These are phyloP conservation scores for Monosporascus sp. DNA, from an alignment of 2,329 filamentous ascomycete species.

Conservation along the genomic window DNA sequence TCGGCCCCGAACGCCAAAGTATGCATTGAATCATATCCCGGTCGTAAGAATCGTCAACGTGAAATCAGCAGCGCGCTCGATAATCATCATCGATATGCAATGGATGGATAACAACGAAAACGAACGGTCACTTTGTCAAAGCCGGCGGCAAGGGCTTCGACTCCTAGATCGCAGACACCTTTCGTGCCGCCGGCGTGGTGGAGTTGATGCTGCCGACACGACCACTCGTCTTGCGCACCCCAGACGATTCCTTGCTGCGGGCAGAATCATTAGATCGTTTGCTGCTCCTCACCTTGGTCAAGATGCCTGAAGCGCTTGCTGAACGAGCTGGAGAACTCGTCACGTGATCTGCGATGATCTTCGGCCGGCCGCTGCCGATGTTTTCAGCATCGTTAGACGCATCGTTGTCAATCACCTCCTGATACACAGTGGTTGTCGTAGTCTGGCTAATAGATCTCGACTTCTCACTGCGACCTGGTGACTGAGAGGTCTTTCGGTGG, in stretches of 20 bases:
- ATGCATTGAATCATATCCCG: slow-evolving; percentile 37
- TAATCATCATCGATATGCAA: slow-evolving; percentile 19
- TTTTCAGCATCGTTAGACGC: slow-evolving; percentile 68
- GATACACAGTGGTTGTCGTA: slow-evolving; percentile 65
- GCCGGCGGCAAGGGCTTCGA: slow-evolving; percentile 8
- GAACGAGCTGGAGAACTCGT: slow-evolving; percentile 39
- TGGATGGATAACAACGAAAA: slow-evolving; percentile 12
- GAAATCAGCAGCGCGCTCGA: slow-evolving; percentile 18
- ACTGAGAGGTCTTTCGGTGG: slow-evolving; percentile 59
- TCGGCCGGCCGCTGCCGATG: slow-evolving; percentile 54
- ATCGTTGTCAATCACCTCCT: slow-evolving; percentile 59
- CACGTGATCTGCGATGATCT: slow-evolving; percentile 48
- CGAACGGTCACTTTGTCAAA: slow-evolving; percentile 12
- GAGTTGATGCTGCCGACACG: slow-evolving; percentile 54
- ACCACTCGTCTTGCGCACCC: slow-evolving; percentile 61
- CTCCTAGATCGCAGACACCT: slow-evolving; percentile 45
- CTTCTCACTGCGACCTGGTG: slow-evolving; percentile 56
- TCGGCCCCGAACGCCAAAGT: slow-evolving; percentile 34
- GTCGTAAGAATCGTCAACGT: slow-evolving; percentile 41
- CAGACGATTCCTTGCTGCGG: slow-evolving; percentile 45
- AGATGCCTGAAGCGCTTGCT: slow-evolving; percentile 47
- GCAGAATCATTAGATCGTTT: slow-evolving; percentile 48
- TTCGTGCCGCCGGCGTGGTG: slow-evolving; percentile 39
- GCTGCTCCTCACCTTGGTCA: slow-evolving; percentile 62
- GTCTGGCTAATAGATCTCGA: slow-evolving; percentile 69